Evolutionary conservation across 2,329 filamentous ascomycete genomes (phyloP).

Genomic region (Phaeosphaeria sp.): DNA sequence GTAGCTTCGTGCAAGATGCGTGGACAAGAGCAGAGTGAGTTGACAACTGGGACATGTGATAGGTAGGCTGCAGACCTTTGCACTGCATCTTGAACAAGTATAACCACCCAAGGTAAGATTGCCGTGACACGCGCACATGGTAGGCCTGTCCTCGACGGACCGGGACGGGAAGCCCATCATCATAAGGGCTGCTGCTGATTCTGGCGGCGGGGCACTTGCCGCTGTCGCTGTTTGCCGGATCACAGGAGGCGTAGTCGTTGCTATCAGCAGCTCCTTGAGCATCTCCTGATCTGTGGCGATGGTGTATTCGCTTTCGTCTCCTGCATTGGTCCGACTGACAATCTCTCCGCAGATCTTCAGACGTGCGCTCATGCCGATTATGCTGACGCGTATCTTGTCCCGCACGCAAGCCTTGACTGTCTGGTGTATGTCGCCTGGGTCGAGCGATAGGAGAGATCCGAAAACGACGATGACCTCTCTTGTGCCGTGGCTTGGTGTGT

Average conservation of each 20-base stretch:
- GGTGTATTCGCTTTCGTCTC: constrained; percentile 77
- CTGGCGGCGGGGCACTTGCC: constrained; percentile 40
- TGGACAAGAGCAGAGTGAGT: constrained; percentile 91
- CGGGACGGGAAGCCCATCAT: constrained; percentile 99
- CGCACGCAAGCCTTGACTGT: constrained; percentile 80
- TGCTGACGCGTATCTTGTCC: constrained; percentile 84
- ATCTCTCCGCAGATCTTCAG: constrained; percentile 92
- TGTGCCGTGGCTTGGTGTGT: constrained; percentile 91
- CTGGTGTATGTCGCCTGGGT: constrained; percentile 93
- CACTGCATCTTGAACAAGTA: constrained; percentile 84
- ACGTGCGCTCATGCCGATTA: constrained; percentile 90
- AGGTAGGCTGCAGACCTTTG: constrained; percentile 88
- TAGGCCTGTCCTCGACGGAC: constrained; percentile 73
- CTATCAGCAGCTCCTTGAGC: constrained; percentile 87
- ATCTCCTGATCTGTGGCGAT: constrained; percentile 88
- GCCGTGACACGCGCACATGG: constrained; percentile 90
- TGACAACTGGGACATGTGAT: constrained; percentile 91
- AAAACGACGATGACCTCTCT: constrained; percentile 91
- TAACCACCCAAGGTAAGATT: constrained; percentile 84
- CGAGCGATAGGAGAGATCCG: constrained; percentile 86
- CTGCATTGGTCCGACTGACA: constrained; percentile 84
- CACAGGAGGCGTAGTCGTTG: constrained; percentile 86
- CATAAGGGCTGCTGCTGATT: constrained; percentile 66
- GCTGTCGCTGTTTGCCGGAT: constrained; percentile 65
- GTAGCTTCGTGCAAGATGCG: constrained; percentile 55